Percentiles rank a stretch among this genome's conserved stretches.
Conservation (phyloP, 1,284 basidiomycete species). For the Bjerkandera adusta region DNA sequence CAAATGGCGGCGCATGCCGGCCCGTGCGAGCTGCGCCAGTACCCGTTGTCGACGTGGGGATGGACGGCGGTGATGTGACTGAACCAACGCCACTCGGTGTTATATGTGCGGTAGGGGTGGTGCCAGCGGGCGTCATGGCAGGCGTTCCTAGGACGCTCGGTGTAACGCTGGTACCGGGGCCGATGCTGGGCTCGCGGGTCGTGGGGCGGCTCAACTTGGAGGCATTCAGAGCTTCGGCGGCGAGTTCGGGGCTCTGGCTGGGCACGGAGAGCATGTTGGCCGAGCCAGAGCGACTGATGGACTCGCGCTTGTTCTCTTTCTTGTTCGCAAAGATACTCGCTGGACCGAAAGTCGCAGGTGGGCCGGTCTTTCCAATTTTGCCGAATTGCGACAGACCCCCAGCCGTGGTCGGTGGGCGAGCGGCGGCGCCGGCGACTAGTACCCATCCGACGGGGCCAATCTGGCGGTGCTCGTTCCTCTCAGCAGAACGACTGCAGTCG, state of each 20-base stretch:
- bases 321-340: slow-evolving; percentile 68
- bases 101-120: slow-evolving; percentile 48
- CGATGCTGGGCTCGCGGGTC: slow-evolving; percentile 50
- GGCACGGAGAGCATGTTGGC: slow-evolving; percentile 90
- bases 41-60: slow-evolving; percentile 50
- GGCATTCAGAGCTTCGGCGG: slow-evolving; percentile 47
- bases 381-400: slow-evolving; percentile 88
- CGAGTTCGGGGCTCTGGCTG: slow-evolving; percentile 54
- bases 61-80: slow-evolving; percentile 64
- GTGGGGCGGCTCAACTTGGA: slow-evolving; percentile 47
- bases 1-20: slow-evolving; percentile 60
- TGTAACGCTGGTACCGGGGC: too few species aligned
- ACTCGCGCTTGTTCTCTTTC: slow-evolving; percentile 52
- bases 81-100: slow-evolving; percentile 44
- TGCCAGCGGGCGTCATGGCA: slow-evolving; percentile 54
- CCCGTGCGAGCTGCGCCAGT: slow-evolving; percentile 47
- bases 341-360: slow-evolving; percentile 75
- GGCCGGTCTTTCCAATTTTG: slow-evolving; percentile 70
- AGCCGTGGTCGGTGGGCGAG: slow-evolving; percentile 71
- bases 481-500: slow-evolving; percentile 86
- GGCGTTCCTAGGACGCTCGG: too few species aligned
- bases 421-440: slow-evolving; percentile 60
- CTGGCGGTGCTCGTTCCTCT: slow-evolving; percentile 55
- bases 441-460: slow-evolving; percentile 84
- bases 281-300: slow-evolving; percentile 77